Evolutionary conservation across 2,329 filamentous ascomycete genomes (phyloP).

Genomic region (Pseudopyricularia cyperi): DNA sequence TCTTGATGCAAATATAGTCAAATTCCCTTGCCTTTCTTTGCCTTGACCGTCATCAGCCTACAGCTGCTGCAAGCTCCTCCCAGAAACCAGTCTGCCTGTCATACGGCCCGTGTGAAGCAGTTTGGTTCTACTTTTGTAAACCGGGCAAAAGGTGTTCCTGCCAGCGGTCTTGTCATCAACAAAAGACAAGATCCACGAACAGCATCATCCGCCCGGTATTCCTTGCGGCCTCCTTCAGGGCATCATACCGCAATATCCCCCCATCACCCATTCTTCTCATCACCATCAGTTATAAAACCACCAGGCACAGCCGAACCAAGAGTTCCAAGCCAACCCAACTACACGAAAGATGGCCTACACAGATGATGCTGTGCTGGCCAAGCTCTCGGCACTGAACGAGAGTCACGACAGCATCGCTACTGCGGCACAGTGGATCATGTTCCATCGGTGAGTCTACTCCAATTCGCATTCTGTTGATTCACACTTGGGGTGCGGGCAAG

Average conservation of each 20-base stretch:
- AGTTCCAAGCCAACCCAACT: background rate
- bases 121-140: background rate
- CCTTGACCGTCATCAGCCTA: background rate
- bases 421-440: slow-evolving; percentile 99
- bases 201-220: background rate
- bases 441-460: slow-evolving; percentile 57
- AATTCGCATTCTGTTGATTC: too few relatives aligned
- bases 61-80: background rate
- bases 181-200: background rate
- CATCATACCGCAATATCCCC: too few relatives aligned
- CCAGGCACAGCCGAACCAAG: too few relatives aligned
- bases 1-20: slow-evolving; percentile 2
- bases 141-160: background rate
- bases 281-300: too few relatives aligned
- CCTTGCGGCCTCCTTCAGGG: background rate
- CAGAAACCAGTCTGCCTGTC: background rate
- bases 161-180: background rate
- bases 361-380: slow-evolving; percentile 88
- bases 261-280: background rate
- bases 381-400: slow-evolving; percentile 90
- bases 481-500: background rate
- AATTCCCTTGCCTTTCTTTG: background rate
- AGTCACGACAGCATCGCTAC: slow-evolving; percentile 95
- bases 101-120: background rate
- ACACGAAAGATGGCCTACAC: slow-evolving; percentile 80